Evolutionary conservation across 1,284 basidiomycete species (phyloP).

Genomic region (Puccinia polysora): DNA sequence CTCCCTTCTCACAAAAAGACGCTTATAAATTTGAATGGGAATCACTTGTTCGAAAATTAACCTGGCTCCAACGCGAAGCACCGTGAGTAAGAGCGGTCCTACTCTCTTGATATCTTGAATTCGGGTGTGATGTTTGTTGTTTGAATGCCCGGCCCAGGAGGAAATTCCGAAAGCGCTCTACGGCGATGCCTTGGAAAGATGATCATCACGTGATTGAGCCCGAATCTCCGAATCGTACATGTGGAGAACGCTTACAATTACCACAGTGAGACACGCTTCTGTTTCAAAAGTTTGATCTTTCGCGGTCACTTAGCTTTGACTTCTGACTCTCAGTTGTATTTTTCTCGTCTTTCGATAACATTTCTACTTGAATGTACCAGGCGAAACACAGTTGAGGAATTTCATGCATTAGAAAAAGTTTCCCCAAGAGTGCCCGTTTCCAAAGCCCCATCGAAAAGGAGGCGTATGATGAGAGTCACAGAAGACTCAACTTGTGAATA

Average conservation of each 20-base stretch:
- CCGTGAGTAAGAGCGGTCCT: constrained; percentile 5
- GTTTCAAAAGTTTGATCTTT: too few relatives aligned
- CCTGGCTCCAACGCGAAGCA: constrained; percentile 13
- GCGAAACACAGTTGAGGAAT: background rate
- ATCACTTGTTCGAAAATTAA: constrained; percentile 24
- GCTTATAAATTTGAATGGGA: constrained; percentile 22
- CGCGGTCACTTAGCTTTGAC: too few relatives aligned
- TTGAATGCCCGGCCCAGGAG: background rate
- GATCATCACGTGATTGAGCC: background rate
- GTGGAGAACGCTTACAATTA: background rate
- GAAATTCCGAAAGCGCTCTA: constrained; percentile 22
- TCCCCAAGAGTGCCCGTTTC: background rate
- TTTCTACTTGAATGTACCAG: too few relatives aligned
- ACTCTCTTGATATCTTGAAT: background rate
- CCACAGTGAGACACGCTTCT: background rate
- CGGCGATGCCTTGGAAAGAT: constrained; percentile 31
- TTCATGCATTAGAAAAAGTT: background rate
- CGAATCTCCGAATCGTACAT: background rate
- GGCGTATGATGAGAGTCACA: background rate
- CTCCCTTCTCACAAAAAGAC: background rate
- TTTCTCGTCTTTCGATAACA: too few relatives aligned
- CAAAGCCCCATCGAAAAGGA: background rate
- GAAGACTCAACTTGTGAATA: background rate
- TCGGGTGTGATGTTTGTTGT: background rate
- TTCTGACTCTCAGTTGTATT: too few relatives aligned